A percentile compares a stretch with the other conserved stretches of the same genome.
Conservation (phyloP, 2,329 filamentous ascomycete genomes). For the Dothistroma septosporum region DNA sequence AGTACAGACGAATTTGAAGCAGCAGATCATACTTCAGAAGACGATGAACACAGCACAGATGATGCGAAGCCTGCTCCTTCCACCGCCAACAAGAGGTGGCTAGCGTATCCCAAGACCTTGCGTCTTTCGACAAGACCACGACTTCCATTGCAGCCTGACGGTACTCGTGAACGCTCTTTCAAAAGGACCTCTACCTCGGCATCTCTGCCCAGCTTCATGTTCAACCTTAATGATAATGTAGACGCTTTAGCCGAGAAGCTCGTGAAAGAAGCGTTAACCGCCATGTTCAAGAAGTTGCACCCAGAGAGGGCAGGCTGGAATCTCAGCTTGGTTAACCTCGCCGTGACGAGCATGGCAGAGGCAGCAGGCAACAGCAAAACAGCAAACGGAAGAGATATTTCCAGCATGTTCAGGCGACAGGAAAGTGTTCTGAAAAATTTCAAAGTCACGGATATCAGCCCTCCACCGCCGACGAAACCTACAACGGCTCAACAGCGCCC, state of each 20-base stretch:
- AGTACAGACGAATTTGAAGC: constrained; percentile 39
- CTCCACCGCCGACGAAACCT: background rate
- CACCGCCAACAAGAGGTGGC: constrained; percentile 53
- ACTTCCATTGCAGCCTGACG: constrained; percentile 50
- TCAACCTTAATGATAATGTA: constrained; percentile 57
- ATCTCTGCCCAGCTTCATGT: constrained; percentile 69
- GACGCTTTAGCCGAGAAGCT: constrained; percentile 64
- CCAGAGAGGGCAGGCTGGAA: constrained; percentile 69
- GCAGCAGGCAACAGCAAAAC: constrained; percentile 43
- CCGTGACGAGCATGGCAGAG: constrained; percentile 74
- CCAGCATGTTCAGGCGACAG: constrained; percentile 74
- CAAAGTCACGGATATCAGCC: constrained; percentile 48
- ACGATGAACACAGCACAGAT: constrained; percentile 16
- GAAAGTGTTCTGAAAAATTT: constrained; percentile 66
- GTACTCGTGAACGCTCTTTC: constrained; percentile 55
- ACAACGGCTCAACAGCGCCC: background rate
- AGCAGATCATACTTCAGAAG: constrained; percentile 25
- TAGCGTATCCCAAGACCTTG: constrained; percentile 75
- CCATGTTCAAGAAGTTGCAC: constrained; percentile 71
- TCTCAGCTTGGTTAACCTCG: constrained; percentile 78
- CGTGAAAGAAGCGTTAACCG: constrained; percentile 63
- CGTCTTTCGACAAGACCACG: constrained; percentile 72
- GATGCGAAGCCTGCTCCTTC: constrained; percentile 1
- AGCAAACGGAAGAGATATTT: constrained; percentile 66
- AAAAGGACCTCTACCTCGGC: constrained; percentile 71